Base-by-base conservation (phyloP, 2,329 filamentous ascomycete species). In the Exutisphaerella laricina region DNA sequence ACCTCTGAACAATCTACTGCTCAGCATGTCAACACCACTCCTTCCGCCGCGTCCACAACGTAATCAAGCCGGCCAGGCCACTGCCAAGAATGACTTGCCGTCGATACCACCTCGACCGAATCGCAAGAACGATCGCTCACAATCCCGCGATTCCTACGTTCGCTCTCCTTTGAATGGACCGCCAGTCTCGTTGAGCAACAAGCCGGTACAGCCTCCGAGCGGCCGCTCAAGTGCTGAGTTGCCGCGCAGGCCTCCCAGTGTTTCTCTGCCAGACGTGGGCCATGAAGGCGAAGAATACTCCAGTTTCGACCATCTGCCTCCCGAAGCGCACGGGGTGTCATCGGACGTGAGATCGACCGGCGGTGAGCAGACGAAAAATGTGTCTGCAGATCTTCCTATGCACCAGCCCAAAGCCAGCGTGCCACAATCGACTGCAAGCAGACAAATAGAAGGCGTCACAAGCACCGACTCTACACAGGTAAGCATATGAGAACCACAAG, bases 281-380 rank as follows among this genome's bases (percentile, higher is more conserved):
- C 82, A 96, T 62, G 90, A 96, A 69, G 90, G 90, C 50, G 80
- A 75, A 54, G 90, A 96, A 69, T 96, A 96, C 67, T 86, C 79
- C 39, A 83, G 78, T 58, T 69, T 79, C 38, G 58, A 64, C 37
- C 65, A 68, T 50, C 62, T 67, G 51, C 60, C 59, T 9, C n/a
- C 53, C n/a, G 60, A 61, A 34, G 58, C 59, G 2, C 51, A 57
- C 32, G 48, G 42, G 18, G 60, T 63, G 30, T 20, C 38, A 14
- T 18, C 38, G 4, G 35, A 33, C 5, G 12, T 35, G 55, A 35
- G 35, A 6, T 32, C 37, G 8, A 31, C 30, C 5, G 60, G 65
- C 26, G 59, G 48, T 16, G 51, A 56, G 40, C 70, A 54, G 68
- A 75, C 59, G 49, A 80, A 85, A 58, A 87, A 82, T 55, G 74